phyloP scores from a whole-genome alignment of 2,329 filamentous ascomycete genomes.

The Exophiala xenobiotica region DNA sequence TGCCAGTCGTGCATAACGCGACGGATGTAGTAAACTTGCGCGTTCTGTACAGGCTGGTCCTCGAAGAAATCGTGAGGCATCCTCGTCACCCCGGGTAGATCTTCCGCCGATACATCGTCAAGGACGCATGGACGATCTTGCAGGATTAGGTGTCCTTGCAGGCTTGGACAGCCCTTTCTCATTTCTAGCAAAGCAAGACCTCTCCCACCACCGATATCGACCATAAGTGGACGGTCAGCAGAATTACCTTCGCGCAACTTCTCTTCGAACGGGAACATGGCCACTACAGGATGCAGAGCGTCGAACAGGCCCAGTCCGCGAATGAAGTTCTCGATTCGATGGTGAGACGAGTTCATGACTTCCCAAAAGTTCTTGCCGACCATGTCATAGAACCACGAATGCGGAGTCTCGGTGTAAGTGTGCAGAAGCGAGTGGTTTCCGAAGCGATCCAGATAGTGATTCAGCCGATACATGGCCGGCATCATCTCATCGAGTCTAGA shows the following conservation, averaged over 20 bases:
- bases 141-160: conserved; percentile 30
- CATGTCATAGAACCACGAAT: conserved; percentile 27
- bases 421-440: conserved; percentile 18
- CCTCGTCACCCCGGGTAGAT: conserved; percentile 24
- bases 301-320: conserved; percentile 25
- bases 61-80: conserved; percentile 35
- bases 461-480: conserved; percentile 27
- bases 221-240: conserved; percentile 19
- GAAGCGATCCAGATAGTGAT: conserved; percentile 27
- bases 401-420: conserved; percentile 27
- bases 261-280: conserved; percentile 29
- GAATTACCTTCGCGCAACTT: conserved; percentile 9
- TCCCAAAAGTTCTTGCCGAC: conserved; percentile 32
- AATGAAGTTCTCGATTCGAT: conserved; percentile 31
- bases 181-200: conserved; percentile 28
- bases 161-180: conserved; percentile 21
- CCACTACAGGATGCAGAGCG: conserved; percentile 23
- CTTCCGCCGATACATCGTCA: conserved; percentile 22
- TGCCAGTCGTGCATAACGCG: conserved; percentile 33
- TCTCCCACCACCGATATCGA: conserved; percentile 29
- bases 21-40: conserved; percentile 33
- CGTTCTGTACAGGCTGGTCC: conserved; percentile 32
- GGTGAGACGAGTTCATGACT: conserved; percentile 29
- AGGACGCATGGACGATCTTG: conserved; percentile 33
- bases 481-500: conserved; percentile 29